phyloP scores from a whole-genome alignment of 106 monocot genomes.

The Dactylorhiza incarnata region DNA sequence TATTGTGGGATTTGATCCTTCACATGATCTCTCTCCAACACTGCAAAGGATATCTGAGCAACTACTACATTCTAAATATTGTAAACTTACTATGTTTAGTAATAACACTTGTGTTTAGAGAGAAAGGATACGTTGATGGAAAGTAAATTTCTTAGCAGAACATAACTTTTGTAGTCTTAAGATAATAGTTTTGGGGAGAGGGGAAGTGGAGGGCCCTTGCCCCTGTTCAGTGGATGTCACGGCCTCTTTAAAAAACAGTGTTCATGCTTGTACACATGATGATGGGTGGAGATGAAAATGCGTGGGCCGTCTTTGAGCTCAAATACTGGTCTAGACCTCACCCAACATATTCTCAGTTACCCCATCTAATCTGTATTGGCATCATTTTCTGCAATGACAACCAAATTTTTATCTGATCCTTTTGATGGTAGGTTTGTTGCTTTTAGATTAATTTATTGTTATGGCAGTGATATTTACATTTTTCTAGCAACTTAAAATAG shows the following conservation, averaged over 20 bases:
- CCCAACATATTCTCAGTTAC: not conserved
- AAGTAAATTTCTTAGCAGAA: conserved; percentile 53
- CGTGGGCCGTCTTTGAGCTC: conserved; percentile 31
- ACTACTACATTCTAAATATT: not conserved
- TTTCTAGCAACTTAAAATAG: too few relatives aligned
- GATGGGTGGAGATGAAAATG: conserved; percentile 37
- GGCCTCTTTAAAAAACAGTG: conserved; percentile 43
- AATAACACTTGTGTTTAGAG: not conserved
- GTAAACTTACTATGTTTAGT: not conserved
- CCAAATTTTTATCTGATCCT: not conserved
- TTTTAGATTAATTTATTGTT: not conserved
- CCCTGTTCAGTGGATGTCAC: conserved; percentile 49
- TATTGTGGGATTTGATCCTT: not conserved
- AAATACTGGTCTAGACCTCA: conserved; percentile 38
- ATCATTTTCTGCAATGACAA: not conserved
- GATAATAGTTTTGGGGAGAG: not conserved
- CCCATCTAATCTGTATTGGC: not conserved
- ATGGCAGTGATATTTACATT: not conserved
- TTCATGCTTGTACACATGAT: conserved; percentile 25
- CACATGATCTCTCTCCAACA: not conserved
- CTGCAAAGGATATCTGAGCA: conserved; percentile 2
- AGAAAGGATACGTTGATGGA: conserved; percentile 35
- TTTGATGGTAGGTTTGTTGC: not conserved
- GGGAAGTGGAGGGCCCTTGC: conserved; percentile 30
- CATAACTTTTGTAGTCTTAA: conserved; percentile 13